Evolutionary conservation across 2,329 filamentous ascomycete species (phyloP).

Genomic region (Ceratocystis eucalypticola): DNA sequence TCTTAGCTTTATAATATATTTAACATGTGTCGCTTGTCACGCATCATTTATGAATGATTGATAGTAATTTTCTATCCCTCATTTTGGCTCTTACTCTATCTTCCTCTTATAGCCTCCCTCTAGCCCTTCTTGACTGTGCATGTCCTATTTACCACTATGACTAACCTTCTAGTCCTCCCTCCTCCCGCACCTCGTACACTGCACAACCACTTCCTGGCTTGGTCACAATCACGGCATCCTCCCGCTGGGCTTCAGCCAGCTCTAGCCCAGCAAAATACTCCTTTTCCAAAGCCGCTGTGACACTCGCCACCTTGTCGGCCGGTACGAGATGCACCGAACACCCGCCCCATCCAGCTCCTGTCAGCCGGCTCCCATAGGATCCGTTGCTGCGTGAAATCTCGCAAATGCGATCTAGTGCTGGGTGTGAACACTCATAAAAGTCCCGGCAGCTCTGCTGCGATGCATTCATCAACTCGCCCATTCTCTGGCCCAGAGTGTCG

Average conservation of each 20-base stretch:
- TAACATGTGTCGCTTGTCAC: neutral
- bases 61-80: neutral
- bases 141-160: neutral
- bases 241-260: slow-evolving; percentile 44
- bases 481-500: slow-evolving; percentile 37
- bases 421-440: slow-evolving; percentile 80
- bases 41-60: neutral
- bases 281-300: slow-evolving; percentile 62
- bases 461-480: slow-evolving; percentile 76
- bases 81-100: neutral
- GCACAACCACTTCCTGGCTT: slow-evolving; percentile 63
- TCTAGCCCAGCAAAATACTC: slow-evolving; percentile 60
- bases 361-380: slow-evolving; percentile 71
- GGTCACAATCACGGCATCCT: slow-evolving; percentile 78
- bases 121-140: neutral
- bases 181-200: slow-evolving; percentile 1
- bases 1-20: neutral
- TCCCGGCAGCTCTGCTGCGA: slow-evolving; percentile 81
- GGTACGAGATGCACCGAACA: slow-evolving; percentile 91
- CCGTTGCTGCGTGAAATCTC: slow-evolving; percentile 63
- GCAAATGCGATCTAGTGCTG: slow-evolving; percentile 85
- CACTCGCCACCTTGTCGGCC: slow-evolving; percentile 62
- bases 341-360: slow-evolving; percentile 92
- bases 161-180: neutral
- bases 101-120: neutral